Base-by-base conservation (phyloP, 305 asterid genomes). In the Solanum aculeatissimum region DNA sequence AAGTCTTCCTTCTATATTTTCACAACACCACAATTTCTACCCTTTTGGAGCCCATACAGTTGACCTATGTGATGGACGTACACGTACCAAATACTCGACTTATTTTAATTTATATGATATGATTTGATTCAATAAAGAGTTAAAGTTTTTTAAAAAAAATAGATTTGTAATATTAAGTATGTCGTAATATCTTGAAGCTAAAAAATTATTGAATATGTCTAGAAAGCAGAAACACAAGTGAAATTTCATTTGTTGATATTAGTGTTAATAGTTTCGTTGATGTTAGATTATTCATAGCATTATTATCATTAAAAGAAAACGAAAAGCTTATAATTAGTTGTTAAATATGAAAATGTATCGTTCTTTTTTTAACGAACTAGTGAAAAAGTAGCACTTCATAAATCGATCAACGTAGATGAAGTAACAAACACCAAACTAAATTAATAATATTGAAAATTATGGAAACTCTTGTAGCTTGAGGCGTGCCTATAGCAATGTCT, bases 81-180 rank as follows among this genome's bases (percentile, higher is more conserved):
- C n/a, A 21, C 32, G 6, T 13, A 71, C 3, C 10, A 71, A 43
- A 71, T 3, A 29, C 4, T 29, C 70, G 1, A 27, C 27, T 8
- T 18, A 0, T 66, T 32, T 15, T 2, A 3, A 9, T 29, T 16
- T 32, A 66, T 66, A 32, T 29, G 13, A 8, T 1, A 65, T 7
- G 3, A 7, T 65, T 25, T 65, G 0, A 65, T 0, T 27, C 0
- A 8, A 27, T 3, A 14, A 4, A 5, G 6, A 4, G 0, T 51
- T 14, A 4, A 51, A 51, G 4, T 4, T 2, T 45, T 10, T 2
- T 12, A 18, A 54, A 54, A 18, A 6, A 7, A 1, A 15, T 9
- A 23, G 25, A 25, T 6, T 6, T 1, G 2, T 13, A 27, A 63
- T 63, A 9, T 63, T 60, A 23, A 11, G 5, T 13, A 14, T 65